Percentiles rank a stretch among this genome's conserved stretches.
phyloP scores from a whole-genome alignment of 2,329 filamentous ascomycete species.

The Penicillium sp. region DNA sequence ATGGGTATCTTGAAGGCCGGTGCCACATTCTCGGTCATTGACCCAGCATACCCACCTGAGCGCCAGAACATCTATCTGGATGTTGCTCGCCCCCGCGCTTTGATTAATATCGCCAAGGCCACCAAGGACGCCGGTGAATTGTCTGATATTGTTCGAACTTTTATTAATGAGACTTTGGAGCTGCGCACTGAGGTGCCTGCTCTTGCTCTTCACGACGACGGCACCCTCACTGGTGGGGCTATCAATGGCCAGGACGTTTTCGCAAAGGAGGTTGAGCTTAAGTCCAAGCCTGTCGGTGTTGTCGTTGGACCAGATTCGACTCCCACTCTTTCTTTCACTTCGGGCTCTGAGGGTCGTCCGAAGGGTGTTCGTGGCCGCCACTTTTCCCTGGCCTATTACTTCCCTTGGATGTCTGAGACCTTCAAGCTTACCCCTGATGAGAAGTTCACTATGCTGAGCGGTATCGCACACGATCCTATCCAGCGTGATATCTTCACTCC shows the following conservation, averaged over 20 bases:
- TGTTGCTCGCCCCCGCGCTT: slow-evolving; percentile 72
- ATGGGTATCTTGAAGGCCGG: slow-evolving; percentile 74
- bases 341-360: slow-evolving; percentile 74
- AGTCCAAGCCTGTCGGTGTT: slow-evolving; percentile 67
- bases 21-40: slow-evolving; percentile 66
- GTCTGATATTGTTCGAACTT: slow-evolving; percentile 64
- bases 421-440: slow-evolving; percentile 75
- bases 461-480: slow-evolving; percentile 71
- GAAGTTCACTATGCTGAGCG: slow-evolving; percentile 80
- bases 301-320: slow-evolving; percentile 84
- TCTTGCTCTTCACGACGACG: slow-evolving; percentile 72
- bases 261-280: slow-evolving; percentile 55
- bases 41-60: slow-evolving; percentile 80
- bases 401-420: slow-evolving; percentile 87
- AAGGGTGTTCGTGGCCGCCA: slow-evolving; percentile 89
- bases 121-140: slow-evolving; percentile 69
- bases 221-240: slow-evolving; percentile 70
- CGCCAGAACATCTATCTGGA: slow-evolving; percentile 83
- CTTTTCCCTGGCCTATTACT: slow-evolving; percentile 83
- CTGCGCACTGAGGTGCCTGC: slow-evolving; percentile 76
- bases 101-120: slow-evolving; percentile 75
- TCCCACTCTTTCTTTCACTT: slow-evolving; percentile 75
- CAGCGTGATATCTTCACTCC: slow-evolving; percentile 83
- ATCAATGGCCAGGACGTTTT: slow-evolving; percentile 71
- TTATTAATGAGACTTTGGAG: slow-evolving; percentile 72